Evolutionary conservation across 1,284 basidiomycete genomes (phyloP).

Genomic region (Marasmius tenuissimus): DNA sequence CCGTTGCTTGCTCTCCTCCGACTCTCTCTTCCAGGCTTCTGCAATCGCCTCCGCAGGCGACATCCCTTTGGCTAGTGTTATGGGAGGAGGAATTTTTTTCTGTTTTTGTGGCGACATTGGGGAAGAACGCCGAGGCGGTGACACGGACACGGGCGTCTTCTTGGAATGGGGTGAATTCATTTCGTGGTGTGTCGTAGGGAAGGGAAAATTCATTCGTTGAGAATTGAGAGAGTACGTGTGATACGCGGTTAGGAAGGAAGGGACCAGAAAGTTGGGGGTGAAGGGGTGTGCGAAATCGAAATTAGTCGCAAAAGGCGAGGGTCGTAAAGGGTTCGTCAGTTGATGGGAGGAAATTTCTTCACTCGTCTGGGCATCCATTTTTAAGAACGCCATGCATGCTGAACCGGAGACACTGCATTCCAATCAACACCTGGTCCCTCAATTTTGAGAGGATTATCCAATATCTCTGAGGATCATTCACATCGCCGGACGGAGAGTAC

Average conservation of each 20-base stretch:
- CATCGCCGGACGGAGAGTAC: constrained; percentile 14
- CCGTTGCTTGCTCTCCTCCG: constrained; percentile 51
- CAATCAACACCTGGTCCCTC: neutral
- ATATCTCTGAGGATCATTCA: constrained; percentile 11
- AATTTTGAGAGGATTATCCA: constrained; percentile 3
- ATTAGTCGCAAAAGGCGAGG: neutral
- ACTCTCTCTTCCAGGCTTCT: constrained; percentile 63
- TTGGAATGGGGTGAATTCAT: constrained; percentile 1
- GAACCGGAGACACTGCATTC: constrained; percentile 1
- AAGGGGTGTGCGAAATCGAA: neutral
- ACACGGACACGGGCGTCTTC: neutral
- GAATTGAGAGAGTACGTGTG: constrained; percentile 3
- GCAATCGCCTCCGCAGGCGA: constrained; percentile 64
- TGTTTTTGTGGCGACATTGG: constrained; percentile 28
- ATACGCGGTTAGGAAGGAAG: constrained; percentile 11
- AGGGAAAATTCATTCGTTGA: constrained; percentile 1
- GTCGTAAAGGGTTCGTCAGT: constrained; percentile 1
- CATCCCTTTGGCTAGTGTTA: constrained; percentile 20
- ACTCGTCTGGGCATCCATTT: neutral
- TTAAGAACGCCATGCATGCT: neutral
- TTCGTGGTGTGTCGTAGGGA: neutral
- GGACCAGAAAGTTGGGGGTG: constrained; percentile 9
- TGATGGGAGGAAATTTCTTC: neutral
- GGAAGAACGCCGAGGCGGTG: neutral
- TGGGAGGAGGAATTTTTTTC: constrained; percentile 30